These are phyloP conservation scores for Pythium vanterpoolii DNA, from an alignment of 352 stramenopile genomes.

Conservation along the genomic window DNA sequence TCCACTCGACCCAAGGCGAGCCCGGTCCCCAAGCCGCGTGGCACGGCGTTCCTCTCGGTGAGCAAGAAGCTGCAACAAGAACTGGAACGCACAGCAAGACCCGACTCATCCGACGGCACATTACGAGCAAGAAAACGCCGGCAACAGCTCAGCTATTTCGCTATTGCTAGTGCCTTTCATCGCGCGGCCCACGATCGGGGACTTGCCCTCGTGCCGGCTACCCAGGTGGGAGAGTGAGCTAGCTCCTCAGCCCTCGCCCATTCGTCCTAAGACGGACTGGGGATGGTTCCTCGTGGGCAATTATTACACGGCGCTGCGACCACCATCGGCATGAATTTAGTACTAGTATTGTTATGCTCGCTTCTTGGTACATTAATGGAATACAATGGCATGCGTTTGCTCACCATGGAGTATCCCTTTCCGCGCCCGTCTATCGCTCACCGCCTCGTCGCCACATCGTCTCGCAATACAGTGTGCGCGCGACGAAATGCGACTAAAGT, in stretches of 20 bases:
- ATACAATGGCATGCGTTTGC: too few relatives aligned
- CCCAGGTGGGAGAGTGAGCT: slow-evolving; percentile 12
- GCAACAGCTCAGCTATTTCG: slow-evolving; percentile 77
- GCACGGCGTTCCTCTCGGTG: slow-evolving; percentile 56
- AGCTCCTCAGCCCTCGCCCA: not conserved
- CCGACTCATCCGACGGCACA: slow-evolving; percentile 40
- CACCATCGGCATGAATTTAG: not conserved
- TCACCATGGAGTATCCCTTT: too few relatives aligned
- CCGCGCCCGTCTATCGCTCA: too few relatives aligned
- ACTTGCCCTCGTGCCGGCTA: slow-evolving; percentile 29
- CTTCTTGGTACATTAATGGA: too few relatives aligned
- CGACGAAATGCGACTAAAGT: too few relatives aligned
- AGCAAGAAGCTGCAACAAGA: slow-evolving; percentile 74
- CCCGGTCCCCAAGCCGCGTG: slow-evolving; percentile 34
- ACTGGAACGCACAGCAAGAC: slow-evolving; percentile 43
- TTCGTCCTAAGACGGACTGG: not conserved
- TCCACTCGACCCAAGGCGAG: slow-evolving; percentile 26
- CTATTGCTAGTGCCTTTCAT: slow-evolving; percentile 78
- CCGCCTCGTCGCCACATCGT: too few relatives aligned
- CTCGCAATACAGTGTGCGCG: too few relatives aligned
- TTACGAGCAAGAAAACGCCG: slow-evolving; percentile 49
- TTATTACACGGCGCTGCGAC: not conserved
- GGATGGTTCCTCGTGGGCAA: not conserved
- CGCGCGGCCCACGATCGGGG: slow-evolving; percentile 72
- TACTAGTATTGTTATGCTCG: too few relatives aligned